Conservation (phyloP, 805 yeast genomes). For the Candida parachauliodes region DNA sequence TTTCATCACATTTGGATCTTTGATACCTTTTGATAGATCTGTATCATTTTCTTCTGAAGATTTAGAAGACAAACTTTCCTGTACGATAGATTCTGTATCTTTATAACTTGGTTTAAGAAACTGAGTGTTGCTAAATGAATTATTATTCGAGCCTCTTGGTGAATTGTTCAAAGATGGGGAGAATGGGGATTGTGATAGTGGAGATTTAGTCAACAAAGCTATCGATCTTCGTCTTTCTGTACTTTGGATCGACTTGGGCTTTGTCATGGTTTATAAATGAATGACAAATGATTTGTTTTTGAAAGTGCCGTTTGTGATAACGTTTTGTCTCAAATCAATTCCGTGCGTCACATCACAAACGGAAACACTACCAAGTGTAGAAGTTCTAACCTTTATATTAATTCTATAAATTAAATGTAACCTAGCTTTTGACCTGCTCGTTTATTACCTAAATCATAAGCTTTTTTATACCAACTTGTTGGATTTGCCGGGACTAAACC, state of each 20-base stretch:
- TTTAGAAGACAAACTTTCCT: conserved; percentile 3
- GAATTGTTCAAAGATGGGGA: conserved; percentile 13
- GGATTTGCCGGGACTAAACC: conserved; percentile 29
- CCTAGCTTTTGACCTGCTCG: conserved; percentile 24
- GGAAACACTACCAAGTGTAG: background rate
- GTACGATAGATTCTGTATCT: conserved; percentile 6
- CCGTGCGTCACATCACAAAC: too few species aligned
- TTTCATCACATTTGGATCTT: conserved; percentile 31
- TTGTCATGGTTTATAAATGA: conserved; percentile 5
- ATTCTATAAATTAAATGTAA: background rate
- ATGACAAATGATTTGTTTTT: too few species aligned
- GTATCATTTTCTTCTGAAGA: conserved; percentile 17
- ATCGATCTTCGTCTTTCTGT: conserved; percentile 23
- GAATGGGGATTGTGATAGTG: conserved; percentile 23
- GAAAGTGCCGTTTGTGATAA: too few species aligned
- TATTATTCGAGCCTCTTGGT: conserved; percentile 6
- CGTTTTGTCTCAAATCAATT: too few species aligned
- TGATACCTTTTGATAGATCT: conserved; percentile 16
- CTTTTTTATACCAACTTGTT: conserved; percentile 28
- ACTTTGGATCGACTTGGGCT: conserved; percentile 2
- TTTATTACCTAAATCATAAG: conserved; percentile 31
- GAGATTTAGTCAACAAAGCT: conserved; percentile 29
- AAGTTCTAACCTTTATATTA: background rate
- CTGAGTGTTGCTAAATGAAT: conserved; percentile 14
- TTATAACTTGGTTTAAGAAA: conserved; percentile 16